Conservation (phyloP, 129 eudicot genomes). For the Artemisia argyi region DNA sequence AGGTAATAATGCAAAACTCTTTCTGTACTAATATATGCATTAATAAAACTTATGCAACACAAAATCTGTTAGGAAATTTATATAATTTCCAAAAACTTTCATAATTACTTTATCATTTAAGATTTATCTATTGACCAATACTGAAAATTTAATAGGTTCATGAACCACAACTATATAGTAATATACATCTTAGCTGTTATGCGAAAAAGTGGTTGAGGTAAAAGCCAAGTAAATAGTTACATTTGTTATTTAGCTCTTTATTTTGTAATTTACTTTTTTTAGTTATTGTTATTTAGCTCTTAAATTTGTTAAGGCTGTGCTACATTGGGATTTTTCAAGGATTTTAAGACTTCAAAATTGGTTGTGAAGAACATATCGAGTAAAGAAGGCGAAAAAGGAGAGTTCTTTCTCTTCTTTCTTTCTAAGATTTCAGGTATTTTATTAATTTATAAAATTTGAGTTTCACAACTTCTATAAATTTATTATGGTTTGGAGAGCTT, state of each 20-base stretch:
- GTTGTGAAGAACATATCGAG: neutral
- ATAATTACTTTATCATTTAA: neutral
- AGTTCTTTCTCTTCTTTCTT: no score
- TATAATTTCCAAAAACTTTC: no score
- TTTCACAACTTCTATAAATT: no score
- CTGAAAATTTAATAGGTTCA: no score
- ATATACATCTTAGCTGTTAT: neutral
- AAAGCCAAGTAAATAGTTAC: neutral
- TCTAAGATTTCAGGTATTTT: conserved; percentile 14
- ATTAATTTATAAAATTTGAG: no score
- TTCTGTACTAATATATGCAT: neutral
- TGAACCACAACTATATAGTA: neutral
- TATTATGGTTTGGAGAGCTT: neutral
- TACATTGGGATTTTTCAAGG: neutral
- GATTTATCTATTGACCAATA: neutral
- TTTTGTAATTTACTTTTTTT: neutral
- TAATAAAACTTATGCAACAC: no score
- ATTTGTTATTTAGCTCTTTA: conserved; percentile 1
- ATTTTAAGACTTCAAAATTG: neutral
- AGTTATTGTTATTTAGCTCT: no score
- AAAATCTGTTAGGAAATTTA: no score
- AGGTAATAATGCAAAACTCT: neutral
- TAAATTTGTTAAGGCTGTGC: neutral
- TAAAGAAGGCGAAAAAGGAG: neutral
- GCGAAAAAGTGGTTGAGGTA: conserved; percentile 2